Evolutionary conservation across 371 early-diverging fungal genomes (phyloP), one percentile per base, ranked within the genome.

Genomic region (Mortierella sp.): DNA sequence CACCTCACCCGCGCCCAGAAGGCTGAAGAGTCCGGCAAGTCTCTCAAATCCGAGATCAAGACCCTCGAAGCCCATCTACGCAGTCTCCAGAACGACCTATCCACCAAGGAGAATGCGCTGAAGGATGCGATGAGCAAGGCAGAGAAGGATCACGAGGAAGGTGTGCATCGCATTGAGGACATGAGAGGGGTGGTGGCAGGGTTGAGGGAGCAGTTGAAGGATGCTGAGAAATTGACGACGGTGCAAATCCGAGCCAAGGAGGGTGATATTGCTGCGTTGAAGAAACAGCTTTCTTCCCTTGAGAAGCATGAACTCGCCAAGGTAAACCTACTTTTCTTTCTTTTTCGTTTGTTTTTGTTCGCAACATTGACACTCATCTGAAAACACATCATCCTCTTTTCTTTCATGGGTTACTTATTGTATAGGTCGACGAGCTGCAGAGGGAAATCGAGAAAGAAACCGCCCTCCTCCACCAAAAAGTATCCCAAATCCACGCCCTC

Each of bases 361-460:
- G 41, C 7, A 11, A 11, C n/a, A n/a, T 27, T 27, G 56, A 0
- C 54, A 16, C 54, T 2, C 14, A 51, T 16, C 51, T 51, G 11
- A 18, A 0, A 51, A 51, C 24, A 51, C 16, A 51, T 18, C 41
- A 1, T 41, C 41, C 41, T 4, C 4, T 41, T 41, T 41, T 41
- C 0, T 6, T 41, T 41, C 41, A 0, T 41, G 41, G 41, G 41
- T 6, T 41, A 7, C 7, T 7, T 7, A 41, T 41, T 41, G 6
- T 38, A 16, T 75, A 80, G 81, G 72, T 70, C 3, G 71, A 14
- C 43, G 75, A 76, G 1, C 55, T 80, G 72, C 76, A 54, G 48
- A 71, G 48, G 10, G 81, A 80, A 29, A 76, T 80, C 27, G 65
- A 76, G 1, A 75, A 63, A 24, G 73, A 72, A 29, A 78, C 55